phyloP scores from a whole-genome alignment of 495 filamentous ascomycete species.

The Wilcoxina mikolae region DNA sequence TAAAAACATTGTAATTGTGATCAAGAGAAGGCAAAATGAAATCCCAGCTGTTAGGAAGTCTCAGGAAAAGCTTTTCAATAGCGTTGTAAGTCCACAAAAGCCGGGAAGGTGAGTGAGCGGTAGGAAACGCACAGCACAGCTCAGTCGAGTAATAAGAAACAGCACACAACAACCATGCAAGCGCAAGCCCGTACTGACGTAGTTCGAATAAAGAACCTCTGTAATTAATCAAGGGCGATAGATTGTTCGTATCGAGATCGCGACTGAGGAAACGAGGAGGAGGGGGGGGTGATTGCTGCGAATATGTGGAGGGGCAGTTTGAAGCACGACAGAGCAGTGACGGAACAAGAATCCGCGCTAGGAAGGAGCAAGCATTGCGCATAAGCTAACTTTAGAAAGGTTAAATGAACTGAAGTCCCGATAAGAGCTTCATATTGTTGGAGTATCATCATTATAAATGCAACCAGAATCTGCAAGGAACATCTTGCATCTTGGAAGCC shows the following conservation, averaged over 20 bases:
- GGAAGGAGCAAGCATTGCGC: too few species aligned
- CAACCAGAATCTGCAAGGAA: too few species aligned
- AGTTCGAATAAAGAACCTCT: too few species aligned
- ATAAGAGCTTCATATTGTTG: too few species aligned
- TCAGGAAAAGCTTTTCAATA: neutral
- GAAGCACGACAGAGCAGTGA: too few species aligned
- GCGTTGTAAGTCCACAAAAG: neutral
- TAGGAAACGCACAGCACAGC: neutral
- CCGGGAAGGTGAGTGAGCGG: neutral
- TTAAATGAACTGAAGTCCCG: too few species aligned
- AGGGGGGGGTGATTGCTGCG: neutral
- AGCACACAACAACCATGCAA: neutral
- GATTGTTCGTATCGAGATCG: neutral
- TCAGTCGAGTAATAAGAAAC: neutral
- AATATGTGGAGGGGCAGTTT: too few species aligned
- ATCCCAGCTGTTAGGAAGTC: neutral
- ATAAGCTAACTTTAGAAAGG: too few species aligned
- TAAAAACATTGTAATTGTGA: neutral
- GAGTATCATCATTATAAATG: too few species aligned
- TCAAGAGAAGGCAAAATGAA: too few species aligned
- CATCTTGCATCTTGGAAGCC: too few species aligned
- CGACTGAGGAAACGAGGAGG: neutral
- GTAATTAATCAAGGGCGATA: neutral
- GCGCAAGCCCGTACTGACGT: neutral
- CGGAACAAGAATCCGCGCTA: too few species aligned